Percentiles rank a stretch among this genome's conserved stretches.
phyloP scores from a whole-genome alignment of 345 rosid genomes.

The Dimocarpus longan region DNA sequence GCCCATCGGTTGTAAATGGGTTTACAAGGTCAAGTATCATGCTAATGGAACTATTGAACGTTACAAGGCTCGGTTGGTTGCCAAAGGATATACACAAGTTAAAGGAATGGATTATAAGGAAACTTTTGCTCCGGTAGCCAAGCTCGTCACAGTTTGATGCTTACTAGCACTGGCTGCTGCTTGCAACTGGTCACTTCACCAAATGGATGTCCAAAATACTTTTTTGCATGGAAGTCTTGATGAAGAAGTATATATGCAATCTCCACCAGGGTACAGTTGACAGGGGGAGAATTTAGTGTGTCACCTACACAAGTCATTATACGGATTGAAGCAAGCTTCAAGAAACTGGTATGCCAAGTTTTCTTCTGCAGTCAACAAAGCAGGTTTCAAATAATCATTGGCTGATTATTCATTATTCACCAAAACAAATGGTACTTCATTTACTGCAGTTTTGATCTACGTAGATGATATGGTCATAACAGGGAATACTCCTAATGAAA shows the following conservation, averaged over 20 bases:
- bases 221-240: no score
- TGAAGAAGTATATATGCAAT: no score
- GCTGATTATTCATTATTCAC: background rate
- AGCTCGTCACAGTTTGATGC: background rate
- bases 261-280: no score
- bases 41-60: background rate
- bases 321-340: no score
- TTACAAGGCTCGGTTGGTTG: background rate
- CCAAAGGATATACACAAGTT: background rate
- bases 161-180: background rate
- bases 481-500: background rate
- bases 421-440: background rate
- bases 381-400: background rate
- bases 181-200: background rate
- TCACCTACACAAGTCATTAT: no score
- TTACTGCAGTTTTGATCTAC: background rate
- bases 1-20: background rate
- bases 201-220: background rate
- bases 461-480: background rate
- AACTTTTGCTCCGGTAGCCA: background rate
- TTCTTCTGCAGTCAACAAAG: background rate
- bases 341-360: background rate
- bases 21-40: background rate
- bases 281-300: no score
- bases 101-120: background rate